Evolutionary conservation across 106 monocot genomes (phyloP).

Genomic region (Acanthochlamys bracteata): DNA sequence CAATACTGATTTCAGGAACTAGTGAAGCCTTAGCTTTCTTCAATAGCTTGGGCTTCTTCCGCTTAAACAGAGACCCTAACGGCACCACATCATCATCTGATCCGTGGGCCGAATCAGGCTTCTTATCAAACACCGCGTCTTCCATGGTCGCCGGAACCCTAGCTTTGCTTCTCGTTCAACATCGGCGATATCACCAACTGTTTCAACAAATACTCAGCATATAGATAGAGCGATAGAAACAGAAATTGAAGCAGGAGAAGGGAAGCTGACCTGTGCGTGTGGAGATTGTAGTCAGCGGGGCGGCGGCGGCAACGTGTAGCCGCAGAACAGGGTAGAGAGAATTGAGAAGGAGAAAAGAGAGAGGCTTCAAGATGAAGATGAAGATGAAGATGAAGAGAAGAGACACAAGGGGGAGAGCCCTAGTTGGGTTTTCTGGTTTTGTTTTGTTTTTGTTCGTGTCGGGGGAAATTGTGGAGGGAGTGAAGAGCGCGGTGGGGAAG

Average conservation of each 20-base stretch:
- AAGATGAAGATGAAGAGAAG: no score
- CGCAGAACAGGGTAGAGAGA: no score
- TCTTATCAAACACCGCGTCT: slow-evolving; percentile 6
- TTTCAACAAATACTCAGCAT: background rate
- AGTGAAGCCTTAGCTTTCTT: slow-evolving; percentile 23
- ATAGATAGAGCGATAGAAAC: background rate
- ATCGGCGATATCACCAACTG: background rate
- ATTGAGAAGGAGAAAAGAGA: no score
- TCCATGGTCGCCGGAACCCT: slow-evolving; percentile 13
- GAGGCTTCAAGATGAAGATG: no score
- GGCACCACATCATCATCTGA: slow-evolving; percentile 54
- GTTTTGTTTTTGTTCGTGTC: no score
- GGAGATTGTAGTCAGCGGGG: background rate
- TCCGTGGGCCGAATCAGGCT: slow-evolving; percentile 5
- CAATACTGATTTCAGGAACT: no score
- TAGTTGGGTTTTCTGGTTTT: no score
- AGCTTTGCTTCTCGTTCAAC: slow-evolving; percentile 12
- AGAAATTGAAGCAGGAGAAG: background rate
- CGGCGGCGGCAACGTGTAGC: background rate
- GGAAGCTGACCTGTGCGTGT: background rate
- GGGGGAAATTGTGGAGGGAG: no score
- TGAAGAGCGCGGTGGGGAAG: no score
- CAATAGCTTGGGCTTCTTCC: slow-evolving; percentile 25
- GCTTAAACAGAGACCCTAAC: slow-evolving; percentile 47
- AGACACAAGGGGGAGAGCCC: no score